Evolutionary conservation across 2,329 filamentous ascomycete genomes (phyloP), one percentile per base, ranked within the genome.

Genomic region (Alternaria ethzedia): DNA sequence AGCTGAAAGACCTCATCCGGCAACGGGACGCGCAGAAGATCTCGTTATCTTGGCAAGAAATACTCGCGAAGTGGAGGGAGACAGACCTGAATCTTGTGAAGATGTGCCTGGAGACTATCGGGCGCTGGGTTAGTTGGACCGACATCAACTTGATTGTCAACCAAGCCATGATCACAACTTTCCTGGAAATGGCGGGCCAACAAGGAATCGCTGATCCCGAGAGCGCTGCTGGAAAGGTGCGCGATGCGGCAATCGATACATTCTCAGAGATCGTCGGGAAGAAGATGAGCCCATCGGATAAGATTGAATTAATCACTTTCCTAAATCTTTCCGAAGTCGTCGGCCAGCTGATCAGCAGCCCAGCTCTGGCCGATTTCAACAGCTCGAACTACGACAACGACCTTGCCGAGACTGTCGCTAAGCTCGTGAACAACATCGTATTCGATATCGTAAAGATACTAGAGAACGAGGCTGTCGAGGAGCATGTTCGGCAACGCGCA

Each of bases 61-160:
- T 99, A 47, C 86, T 99, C 59, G 86, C 88, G 11, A 88, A 90
- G 73, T 98, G 94, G 86, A 85, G 86, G 69, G 87, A 88, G 72
- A 80, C 82, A 59, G 86, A 87, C 75, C 85, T 89, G 61, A 88
- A 91, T 70, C 87, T 98, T 61, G 87, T 97, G 46, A 94, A 97
- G 79, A 90, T 96, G 86, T 94, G 92, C 72, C 86, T 99, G 57
- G 93, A 91, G 81, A 91, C 94, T n/a, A 89, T 99, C 69, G 94
- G 93, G 41, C 96, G 95, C 79, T 99, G 96, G 95, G 94, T 97
- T 64, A 96, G 94, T 86, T 99, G 96, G 96, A 97, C 96, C 75
- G 96, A 98, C 77, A 98, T 99, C 73, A 92, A 91, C 54, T 85
- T 99, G 61, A 90, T 99, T 47, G 93, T 99, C 73, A 97, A 96